Evolutionary conservation across 768 basidiomycete genomes (phyloP), one percentile per base, ranked within the genome.

Genomic region (Rubroboletus satanas): DNA sequence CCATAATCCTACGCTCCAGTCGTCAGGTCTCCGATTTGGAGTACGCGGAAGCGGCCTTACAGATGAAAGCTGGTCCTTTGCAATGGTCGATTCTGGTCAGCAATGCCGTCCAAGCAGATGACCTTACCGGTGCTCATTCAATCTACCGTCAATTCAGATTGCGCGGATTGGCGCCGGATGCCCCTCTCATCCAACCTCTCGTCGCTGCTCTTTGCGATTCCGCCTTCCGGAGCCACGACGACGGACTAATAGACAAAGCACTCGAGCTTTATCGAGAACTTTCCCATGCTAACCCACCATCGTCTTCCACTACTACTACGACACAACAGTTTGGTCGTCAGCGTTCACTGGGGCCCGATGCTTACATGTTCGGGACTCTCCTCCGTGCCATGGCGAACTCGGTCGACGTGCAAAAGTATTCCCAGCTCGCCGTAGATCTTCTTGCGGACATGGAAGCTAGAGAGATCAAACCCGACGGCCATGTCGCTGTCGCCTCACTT

Each of bases 361-460:
- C 74, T 18, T 72, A 75, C 39, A 76, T 88, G 41, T 90, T 83
- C 61, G 76, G 81, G 39, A 73, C 71, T 14, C 71, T 86, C 32
- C 70, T 85, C 14, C 79, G 78, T 7, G 78, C 77, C 9, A 67
- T 84, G 44, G 67, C 70, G 26, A 70, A 71, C 45, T 70, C 75
- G 4, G 77, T 81, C 26, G 74, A 83, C 46, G 62, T 72, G n/a
- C 55, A 67, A 52, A 80, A 79, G 55, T 82, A 83, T 58, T 73
- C 77, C 54, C 73, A 76, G 5, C 66, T 77, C 7, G 78, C 80
- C 0, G 60, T 78, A 35, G 67, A 74, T 9, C 74, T 94, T 26
- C 60, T 91, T 17, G 75, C 80, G 37, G 88, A 92, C 59, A 88
- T 94, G 83, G 75, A 81, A 41, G 51, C 62, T 4, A 79, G 82